Percentiles rank a stretch among this genome's conserved stretches.
These are phyloP conservation scores for Sphagnum tenellum DNA, from an alignment of 225 moss, liverwort and hornwort genomes.

Conservation along the genomic window DNA sequence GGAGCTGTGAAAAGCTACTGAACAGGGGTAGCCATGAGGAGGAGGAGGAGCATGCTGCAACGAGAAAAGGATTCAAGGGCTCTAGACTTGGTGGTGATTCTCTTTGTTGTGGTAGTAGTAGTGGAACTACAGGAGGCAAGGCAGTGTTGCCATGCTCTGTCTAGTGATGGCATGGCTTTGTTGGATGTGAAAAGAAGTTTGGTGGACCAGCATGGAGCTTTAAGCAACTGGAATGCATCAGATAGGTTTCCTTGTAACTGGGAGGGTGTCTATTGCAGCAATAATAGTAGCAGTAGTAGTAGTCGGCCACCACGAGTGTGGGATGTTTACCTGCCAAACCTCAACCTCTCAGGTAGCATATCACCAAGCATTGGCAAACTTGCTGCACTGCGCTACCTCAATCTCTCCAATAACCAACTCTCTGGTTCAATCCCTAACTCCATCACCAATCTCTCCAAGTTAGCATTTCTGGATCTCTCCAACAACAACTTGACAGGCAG, in stretches of 20 bases:
- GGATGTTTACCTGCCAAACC: constrained; percentile 24
- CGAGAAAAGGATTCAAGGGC: too few relatives aligned
- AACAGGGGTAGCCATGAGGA: too few relatives aligned
- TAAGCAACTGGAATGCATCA: constrained; percentile 20
- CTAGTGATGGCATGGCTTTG: constrained; percentile 28
- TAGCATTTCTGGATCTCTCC: not conserved
- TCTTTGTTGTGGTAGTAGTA: too few relatives aligned
- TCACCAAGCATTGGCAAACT: constrained; percentile 37
- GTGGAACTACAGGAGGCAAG: not conserved
- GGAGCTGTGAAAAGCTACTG: too few relatives aligned
- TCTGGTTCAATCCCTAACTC: constrained; percentile 24
- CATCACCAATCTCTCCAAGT: not conserved
- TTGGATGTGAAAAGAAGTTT: constrained; percentile 28
- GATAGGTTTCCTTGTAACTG: constrained; percentile 30
- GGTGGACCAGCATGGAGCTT: constrained; percentile 13
- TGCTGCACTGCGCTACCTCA: constrained; percentile 28
- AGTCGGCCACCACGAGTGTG: constrained; percentile 11
- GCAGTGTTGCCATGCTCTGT: constrained; percentile 16
- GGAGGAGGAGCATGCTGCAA: too few relatives aligned
- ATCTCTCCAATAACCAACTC: constrained; percentile 27
- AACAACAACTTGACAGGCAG: not conserved
- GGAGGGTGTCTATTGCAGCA: constrained; percentile 32
- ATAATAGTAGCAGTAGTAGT: not conserved
- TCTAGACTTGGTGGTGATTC: too few relatives aligned
- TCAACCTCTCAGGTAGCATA: constrained; percentile 31